Evolutionary conservation across 202 grass and related monocot genomes (phyloP).

Genomic region (Elaeis oleifera): DNA sequence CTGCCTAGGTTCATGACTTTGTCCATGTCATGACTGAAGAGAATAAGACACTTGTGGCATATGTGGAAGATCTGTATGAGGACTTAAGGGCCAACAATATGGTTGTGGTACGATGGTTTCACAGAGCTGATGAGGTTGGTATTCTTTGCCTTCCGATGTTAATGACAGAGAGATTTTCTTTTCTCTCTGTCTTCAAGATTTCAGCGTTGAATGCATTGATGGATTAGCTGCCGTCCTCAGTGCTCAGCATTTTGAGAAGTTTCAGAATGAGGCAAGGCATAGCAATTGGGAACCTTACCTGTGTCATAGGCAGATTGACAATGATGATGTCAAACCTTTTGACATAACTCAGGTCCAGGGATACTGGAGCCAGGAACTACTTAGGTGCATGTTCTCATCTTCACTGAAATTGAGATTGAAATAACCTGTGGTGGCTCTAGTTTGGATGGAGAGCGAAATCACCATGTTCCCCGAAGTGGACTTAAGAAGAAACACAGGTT

Average conservation of each 20-base stretch:
- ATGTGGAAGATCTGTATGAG: conserved; percentile 90
- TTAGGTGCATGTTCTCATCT: conserved; percentile 54
- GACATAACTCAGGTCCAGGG: conserved; percentile 76
- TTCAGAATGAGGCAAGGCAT: conserved; percentile 30
- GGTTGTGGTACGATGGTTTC: conserved; percentile 83
- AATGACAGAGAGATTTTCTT: conserved; percentile 77
- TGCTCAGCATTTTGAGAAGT: conserved; percentile 71
- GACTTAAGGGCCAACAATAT: conserved; percentile 61
- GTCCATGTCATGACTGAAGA: conserved; percentile 81
- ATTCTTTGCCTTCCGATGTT: conserved; percentile 42
- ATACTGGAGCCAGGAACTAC: conserved; percentile 83
- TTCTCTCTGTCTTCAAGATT: conserved; percentile 75
- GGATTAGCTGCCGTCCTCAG: conserved; percentile 77
- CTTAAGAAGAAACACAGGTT: conserved; percentile 35
- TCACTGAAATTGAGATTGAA: conserved; percentile 72
- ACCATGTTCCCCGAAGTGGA: not conserved
- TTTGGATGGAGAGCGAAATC: conserved; percentile 32
- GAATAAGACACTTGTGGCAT: conserved; percentile 75
- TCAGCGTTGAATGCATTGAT: conserved; percentile 95
- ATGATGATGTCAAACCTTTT: conserved; percentile 65
- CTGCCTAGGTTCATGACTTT: conserved; percentile 71
- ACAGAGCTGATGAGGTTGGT: conserved; percentile 79
- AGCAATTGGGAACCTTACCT: conserved; percentile 53
- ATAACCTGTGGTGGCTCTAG: conserved; percentile 31
- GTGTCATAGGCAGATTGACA: conserved; percentile 50